Conservation (phyloP, 2,329 filamentous ascomycete species). For the Calonectria pseudoturangicola region DNA sequence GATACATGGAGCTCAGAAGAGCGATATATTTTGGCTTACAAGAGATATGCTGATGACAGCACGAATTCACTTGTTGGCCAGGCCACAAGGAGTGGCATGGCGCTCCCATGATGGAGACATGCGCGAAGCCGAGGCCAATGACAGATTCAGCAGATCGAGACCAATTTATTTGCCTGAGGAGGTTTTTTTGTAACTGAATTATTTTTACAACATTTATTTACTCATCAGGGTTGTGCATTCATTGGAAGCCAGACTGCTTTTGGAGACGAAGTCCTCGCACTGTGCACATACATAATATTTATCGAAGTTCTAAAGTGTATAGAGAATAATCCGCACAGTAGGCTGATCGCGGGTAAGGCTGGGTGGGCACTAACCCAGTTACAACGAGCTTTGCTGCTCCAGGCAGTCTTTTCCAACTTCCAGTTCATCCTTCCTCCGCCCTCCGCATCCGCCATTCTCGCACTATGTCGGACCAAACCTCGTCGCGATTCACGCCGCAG, state of each 20-base stretch:
- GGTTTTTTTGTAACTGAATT: too few species aligned
- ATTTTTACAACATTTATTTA: background rate
- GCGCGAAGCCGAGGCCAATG: too few species aligned
- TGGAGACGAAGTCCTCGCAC: background rate
- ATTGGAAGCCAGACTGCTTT: background rate
- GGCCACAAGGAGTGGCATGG: constrained; percentile 77
- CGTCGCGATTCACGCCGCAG: constrained; percentile 83
- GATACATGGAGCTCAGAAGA: constrained; percentile 81
- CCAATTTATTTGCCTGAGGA: background rate
- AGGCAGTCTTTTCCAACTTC: constrained; percentile 21
- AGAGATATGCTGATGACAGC: constrained; percentile 79
- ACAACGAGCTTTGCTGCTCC: constrained; percentile 11
- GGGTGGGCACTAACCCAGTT: background rate
- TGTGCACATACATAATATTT: too few species aligned
- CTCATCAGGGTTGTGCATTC: too few species aligned
- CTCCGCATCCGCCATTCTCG: background rate
- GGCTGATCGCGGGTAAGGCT: too few species aligned
- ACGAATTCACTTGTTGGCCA: constrained; percentile 77
- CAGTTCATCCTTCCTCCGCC: background rate
- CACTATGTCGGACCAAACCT: constrained; percentile 64
- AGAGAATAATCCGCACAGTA: too few species aligned
- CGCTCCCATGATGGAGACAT: constrained; percentile 68
- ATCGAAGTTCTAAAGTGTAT: too few species aligned
- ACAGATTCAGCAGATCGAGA: background rate
- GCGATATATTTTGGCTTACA: constrained; percentile 81